Percentiles rank a stretch among this genome's conserved stretches.
Conservation (phyloP, 2,329 filamentous ascomycete species). For the Cordyceps tenuipes region DNA sequence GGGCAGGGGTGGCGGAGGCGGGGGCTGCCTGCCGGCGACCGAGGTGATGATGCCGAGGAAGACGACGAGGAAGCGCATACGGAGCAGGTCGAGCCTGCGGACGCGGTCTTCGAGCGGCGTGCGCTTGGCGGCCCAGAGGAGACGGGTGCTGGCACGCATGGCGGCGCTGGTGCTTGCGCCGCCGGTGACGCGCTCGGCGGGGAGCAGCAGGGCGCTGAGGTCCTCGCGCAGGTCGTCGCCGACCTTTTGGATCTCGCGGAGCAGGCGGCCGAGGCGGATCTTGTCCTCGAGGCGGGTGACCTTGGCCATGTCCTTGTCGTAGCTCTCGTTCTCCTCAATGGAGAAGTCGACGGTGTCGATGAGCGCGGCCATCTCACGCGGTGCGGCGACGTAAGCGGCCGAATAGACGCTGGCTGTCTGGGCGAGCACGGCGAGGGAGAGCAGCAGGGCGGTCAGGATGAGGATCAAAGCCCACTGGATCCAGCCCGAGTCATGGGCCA, state of each 20-base stretch:
- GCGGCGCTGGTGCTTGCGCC: conserved; percentile 34
- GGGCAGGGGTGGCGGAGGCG: conserved; percentile 21
- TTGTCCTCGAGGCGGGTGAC: conserved; percentile 54
- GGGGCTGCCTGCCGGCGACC: conserved; percentile 27
- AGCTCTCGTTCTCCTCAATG: conserved; percentile 55
- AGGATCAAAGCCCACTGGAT: conserved; percentile 51
- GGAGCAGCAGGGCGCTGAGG: conserved; percentile 42
- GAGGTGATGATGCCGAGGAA: conserved; percentile 52
- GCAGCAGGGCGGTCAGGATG: conserved; percentile 47
- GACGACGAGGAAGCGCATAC: conserved; percentile 56
- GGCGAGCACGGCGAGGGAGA: conserved; percentile 45
- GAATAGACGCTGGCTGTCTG: conserved; percentile 45
- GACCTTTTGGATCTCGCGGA: conserved; percentile 53
- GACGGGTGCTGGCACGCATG: conserved; percentile 40
- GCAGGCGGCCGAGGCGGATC: conserved; percentile 46
- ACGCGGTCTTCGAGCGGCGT: conserved; percentile 48
- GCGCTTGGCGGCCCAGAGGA: conserved; percentile 52
- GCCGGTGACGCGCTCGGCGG: conserved; percentile 33
- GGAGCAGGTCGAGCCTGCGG: conserved; percentile 49
- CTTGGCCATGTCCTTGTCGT: conserved; percentile 50
- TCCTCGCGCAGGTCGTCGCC: conserved; percentile 55
- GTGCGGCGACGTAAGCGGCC: conserved; percentile 48
- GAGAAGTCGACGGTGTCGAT: conserved; percentile 55
- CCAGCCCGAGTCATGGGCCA: conserved; percentile 39
- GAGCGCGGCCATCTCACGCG: conserved; percentile 48